phyloP scores from a whole-genome alignment of 345 rosid species.

The Pistacia vera region DNA sequence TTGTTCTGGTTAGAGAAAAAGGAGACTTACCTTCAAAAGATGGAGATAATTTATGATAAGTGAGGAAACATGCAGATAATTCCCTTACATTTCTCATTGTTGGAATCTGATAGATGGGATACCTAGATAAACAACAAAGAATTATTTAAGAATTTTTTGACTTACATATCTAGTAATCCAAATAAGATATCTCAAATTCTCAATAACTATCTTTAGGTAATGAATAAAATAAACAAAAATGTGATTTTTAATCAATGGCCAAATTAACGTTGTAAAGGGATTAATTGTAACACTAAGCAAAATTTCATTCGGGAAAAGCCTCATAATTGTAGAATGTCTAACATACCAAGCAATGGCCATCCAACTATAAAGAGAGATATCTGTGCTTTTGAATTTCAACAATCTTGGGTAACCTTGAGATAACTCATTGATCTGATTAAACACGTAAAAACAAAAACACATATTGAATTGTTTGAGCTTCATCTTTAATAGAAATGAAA shows the following conservation, averaged over 20 bases:
- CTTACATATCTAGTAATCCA: neutral
- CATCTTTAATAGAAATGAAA: neutral
- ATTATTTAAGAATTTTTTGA: neutral
- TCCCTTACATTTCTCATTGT: conserved; percentile 23
- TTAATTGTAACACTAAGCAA: neutral
- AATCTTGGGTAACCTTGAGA: conserved; percentile 27
- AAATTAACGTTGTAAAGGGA: neutral
- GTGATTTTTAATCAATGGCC: neutral
- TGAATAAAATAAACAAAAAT: no score
- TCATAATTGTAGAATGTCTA: neutral
- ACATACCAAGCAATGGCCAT: conserved; percentile 44
- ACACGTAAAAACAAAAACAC: neutral
- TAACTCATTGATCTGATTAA: conserved; percentile 28
- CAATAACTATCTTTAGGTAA: no score
- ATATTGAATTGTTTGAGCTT: neutral
- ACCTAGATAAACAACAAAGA: conserved; percentile 29
- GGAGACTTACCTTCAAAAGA: conserved; percentile 34
- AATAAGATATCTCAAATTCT: no score
- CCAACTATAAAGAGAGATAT: conserved; percentile 44
- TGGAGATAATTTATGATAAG: conserved; percentile 42
- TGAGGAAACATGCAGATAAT: conserved; percentile 43
- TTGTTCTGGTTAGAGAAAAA: neutral
- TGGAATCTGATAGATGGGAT: conserved; percentile 47
- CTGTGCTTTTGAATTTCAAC: conserved; percentile 24
- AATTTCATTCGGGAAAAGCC: neutral